Evolutionary conservation across 352 stramenopile species (phyloP).

Genomic region (Globisporangium middletonii): DNA sequence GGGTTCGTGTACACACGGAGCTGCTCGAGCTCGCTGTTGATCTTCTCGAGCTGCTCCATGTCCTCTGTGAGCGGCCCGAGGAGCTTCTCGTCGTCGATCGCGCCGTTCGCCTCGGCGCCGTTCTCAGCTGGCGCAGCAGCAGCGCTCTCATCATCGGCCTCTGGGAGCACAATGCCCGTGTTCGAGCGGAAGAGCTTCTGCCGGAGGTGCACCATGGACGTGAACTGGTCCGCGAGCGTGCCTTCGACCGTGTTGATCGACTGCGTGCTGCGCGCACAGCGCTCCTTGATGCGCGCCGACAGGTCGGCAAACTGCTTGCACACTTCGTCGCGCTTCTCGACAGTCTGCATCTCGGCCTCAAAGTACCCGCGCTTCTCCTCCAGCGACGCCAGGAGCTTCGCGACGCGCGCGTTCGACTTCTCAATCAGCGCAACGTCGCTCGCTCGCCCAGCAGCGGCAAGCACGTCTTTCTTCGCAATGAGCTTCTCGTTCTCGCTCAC

Average conservation of each 20-base stretch:
- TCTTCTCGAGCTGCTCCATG: conserved; percentile 80
- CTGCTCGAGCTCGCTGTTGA: conserved; percentile 75
- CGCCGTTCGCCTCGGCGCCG: conserved; percentile 1
- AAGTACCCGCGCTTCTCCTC: conserved; percentile 74
- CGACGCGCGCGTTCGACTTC: conserved; percentile 59
- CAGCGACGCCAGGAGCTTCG: conserved; percentile 60
- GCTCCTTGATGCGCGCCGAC: conserved; percentile 72
- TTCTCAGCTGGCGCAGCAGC: conserved; percentile 4
- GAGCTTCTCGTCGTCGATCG: conserved; percentile 13
- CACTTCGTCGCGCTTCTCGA: conserved; percentile 70
- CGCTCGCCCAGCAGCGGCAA: conserved; percentile 49
- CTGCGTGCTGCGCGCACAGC: conserved; percentile 62
- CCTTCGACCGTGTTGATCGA: conserved; percentile 76
- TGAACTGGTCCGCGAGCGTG: conserved; percentile 70
- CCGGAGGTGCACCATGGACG: conserved; percentile 68
- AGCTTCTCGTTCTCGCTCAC: conserved; percentile 81
- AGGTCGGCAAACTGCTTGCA: conserved; percentile 74
- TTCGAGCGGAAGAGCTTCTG: conserved; percentile 64
- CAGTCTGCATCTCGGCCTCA: conserved; percentile 63
- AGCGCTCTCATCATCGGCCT: conserved; percentile 11
- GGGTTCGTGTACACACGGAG: conserved; percentile 87
- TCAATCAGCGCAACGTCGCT: conserved; percentile 69
- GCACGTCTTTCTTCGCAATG: conserved; percentile 65
- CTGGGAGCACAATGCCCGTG: conserved; percentile 34
- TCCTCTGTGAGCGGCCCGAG: conserved; percentile 52